Conservation (phyloP, 2,329 filamentous ascomycete species). For the Tolypocladium tropicale region DNA sequence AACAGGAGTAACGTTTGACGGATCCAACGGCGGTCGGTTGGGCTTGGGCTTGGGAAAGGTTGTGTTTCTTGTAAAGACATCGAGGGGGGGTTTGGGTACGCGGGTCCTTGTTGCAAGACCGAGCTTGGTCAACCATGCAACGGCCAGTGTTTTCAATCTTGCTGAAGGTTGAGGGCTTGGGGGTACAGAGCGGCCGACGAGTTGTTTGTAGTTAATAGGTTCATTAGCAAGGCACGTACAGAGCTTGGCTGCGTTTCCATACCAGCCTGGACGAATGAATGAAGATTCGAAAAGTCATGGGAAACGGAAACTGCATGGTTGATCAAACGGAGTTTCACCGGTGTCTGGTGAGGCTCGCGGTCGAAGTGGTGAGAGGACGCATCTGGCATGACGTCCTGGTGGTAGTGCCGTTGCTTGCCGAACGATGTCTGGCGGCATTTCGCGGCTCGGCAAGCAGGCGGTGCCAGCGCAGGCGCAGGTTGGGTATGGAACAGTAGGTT, state of each 20-base stretch:
- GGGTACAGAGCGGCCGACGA: background rate
- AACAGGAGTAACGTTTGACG: background rate
- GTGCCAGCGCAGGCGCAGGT: background rate
- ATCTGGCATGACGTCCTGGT: background rate
- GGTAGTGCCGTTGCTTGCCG: background rate
- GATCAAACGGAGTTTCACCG: background rate
- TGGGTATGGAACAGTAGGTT: too few relatives aligned
- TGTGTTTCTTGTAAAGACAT: constrained; percentile 5
- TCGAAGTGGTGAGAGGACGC: background rate
- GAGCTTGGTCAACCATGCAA: background rate
- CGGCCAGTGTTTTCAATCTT: background rate
- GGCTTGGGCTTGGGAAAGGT: background rate
- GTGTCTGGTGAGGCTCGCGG: background rate
- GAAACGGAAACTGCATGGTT: background rate
- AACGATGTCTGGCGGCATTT: background rate
- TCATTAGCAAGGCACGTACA: constrained; percentile 4
- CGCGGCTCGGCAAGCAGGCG: background rate
- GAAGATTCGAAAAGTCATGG: background rate
- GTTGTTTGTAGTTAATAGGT: background rate
- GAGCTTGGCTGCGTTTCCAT: constrained; percentile 4
- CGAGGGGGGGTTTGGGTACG: constrained; percentile 2
- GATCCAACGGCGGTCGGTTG: background rate
- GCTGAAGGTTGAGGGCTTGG: background rate
- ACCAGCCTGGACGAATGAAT: background rate
- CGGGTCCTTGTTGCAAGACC: background rate